Conservation (phyloP, 2,329 filamentous ascomycete species). For the Claviceps fusiformis region DNA sequence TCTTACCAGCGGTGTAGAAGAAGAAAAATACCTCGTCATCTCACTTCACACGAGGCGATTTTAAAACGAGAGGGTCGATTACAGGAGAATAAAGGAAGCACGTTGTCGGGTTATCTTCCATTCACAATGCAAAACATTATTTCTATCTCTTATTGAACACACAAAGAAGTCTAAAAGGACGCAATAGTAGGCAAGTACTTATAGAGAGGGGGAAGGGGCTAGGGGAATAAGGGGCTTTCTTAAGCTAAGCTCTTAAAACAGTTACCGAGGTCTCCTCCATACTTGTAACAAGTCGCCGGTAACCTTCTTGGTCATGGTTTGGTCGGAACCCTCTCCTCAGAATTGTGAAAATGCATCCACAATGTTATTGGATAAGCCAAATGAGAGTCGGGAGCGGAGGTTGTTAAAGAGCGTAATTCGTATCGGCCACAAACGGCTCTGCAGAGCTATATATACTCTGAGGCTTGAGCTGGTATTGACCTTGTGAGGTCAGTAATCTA, state of each 20-base stretch:
- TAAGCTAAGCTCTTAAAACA: neutral
- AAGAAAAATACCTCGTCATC: too few species aligned
- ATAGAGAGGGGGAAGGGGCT: too few species aligned
- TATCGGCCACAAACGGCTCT: constrained; percentile 15
- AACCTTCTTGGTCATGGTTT: neutral
- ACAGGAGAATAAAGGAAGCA: too few species aligned
- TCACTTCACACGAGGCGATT: too few species aligned
- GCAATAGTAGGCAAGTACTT: neutral
- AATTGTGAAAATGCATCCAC: neutral
- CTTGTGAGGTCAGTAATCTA: constrained; percentile 18
- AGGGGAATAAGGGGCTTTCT: neutral
- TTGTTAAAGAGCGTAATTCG: constrained; percentile 12
- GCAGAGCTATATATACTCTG: neutral
- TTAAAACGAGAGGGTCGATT: too few species aligned
- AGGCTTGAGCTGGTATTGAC: constrained; percentile 11
- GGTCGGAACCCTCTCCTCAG: neutral
- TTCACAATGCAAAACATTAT: too few species aligned
- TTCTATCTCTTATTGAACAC: neutral
- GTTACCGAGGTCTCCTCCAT: neutral
- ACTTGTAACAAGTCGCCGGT: too few species aligned
- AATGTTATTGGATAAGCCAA: neutral
- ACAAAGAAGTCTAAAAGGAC: neutral
- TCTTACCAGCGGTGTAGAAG: too few species aligned
- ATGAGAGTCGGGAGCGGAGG: constrained; percentile 1
- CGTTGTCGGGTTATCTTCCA: too few species aligned